Conservation (phyloP, 345 rosid genomes). For the Raphanus sativus region DNA sequence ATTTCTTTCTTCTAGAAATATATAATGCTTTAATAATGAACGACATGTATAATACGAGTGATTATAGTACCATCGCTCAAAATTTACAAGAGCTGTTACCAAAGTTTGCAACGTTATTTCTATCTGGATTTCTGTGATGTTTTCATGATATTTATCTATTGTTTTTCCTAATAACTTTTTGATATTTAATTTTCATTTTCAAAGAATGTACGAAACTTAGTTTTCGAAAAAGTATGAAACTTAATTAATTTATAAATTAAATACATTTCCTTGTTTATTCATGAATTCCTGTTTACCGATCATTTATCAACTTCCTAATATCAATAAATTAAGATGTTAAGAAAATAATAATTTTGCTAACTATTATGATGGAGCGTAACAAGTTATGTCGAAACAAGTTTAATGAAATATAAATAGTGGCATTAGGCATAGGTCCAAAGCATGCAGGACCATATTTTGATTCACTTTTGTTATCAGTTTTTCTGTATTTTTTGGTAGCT, state of each 20-base stretch:
- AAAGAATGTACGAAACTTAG: background rate
- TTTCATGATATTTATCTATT: background rate
- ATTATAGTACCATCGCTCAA: background rate
- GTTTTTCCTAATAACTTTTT: background rate
- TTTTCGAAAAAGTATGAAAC: no score
- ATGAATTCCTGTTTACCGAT: background rate
- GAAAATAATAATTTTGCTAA: background rate
- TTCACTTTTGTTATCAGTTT: background rate
- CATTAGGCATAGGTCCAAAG: slow-evolving; percentile 34
- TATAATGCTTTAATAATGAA: background rate
- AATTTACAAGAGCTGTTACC: background rate
- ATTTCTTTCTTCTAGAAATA: background rate
- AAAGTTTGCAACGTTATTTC: background rate
- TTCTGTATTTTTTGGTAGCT: slow-evolving; percentile 22
- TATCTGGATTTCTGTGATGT: background rate
- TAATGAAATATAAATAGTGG: slow-evolving; percentile 9
- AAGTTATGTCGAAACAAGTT: slow-evolving; percentile 35
- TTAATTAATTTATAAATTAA: background rate
- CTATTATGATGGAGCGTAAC: slow-evolving; percentile 19
- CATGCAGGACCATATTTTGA: slow-evolving; percentile 23
- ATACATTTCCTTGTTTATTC: background rate
- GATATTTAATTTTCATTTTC: background rate
- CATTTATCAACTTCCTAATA: background rate
- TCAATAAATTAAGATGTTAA: background rate
- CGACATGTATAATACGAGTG: background rate